phyloP scores from a whole-genome alignment of 257 asterid genomes.

The Scutellaria minor region DNA sequence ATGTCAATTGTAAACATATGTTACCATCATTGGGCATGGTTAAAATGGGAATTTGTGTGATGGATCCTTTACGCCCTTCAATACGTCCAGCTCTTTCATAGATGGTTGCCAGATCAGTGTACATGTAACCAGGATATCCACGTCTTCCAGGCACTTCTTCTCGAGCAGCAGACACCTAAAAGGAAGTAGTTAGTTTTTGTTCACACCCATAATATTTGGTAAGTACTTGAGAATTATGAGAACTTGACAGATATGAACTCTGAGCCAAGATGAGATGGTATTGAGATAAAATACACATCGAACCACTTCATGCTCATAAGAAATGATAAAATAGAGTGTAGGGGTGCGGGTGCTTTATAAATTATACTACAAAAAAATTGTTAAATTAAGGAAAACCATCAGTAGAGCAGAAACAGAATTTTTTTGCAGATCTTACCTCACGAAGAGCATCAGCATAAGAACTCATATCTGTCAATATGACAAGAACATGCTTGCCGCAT shows the following conservation, averaged over 20 bases:
- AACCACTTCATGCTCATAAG: not conserved
- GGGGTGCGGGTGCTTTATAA: not conserved
- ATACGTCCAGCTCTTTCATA: slow-evolving; percentile 99
- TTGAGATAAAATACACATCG: slow-evolving; percentile 11
- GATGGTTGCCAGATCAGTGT: slow-evolving; percentile 96
- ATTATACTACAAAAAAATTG: slow-evolving; percentile 10
- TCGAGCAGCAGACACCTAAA: slow-evolving; percentile 97
- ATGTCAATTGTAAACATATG: slow-evolving; percentile 5
- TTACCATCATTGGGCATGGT: slow-evolving; percentile 99
- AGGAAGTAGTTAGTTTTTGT: slow-evolving; percentile 20
- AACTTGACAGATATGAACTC: slow-evolving; percentile 7
- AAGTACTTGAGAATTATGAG: not conserved
- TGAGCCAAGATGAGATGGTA: slow-evolving; percentile 11
- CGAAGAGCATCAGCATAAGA: slow-evolving; percentile 99
- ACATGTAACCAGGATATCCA: slow-evolving; percentile 83
- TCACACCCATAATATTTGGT: slow-evolving; percentile 13
- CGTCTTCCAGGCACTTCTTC: slow-evolving; percentile 99
- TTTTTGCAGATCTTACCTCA: slow-evolving; percentile 63
- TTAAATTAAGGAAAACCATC: no score
- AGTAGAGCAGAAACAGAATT: no score
- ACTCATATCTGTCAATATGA: slow-evolving; percentile 98
- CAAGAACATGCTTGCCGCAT: slow-evolving; percentile 99
- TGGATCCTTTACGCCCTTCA: slow-evolving; percentile 96
- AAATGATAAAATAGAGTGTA: slow-evolving; percentile 12
- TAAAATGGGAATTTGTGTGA: slow-evolving; percentile 92